phyloP scores from a whole-genome alignment of 129 eudicot species.

The Artemisia tridentata region DNA sequence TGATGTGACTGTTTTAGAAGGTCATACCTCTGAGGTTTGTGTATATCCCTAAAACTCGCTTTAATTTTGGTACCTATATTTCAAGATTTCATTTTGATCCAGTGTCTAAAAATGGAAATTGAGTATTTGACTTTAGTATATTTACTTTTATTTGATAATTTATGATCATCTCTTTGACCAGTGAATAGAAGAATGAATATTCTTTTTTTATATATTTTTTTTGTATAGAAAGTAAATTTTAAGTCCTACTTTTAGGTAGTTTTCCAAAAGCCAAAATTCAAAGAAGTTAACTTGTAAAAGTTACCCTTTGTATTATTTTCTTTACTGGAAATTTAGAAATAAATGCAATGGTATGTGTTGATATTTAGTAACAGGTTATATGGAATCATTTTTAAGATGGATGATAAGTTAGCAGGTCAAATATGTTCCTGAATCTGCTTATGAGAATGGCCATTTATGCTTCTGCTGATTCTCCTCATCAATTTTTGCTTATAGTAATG shows the following conservation, averaged over 20 bases:
- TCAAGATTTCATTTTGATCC: slow-evolving; percentile 9
- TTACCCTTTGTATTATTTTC: slow-evolving; percentile 8
- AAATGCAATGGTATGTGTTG: neutral
- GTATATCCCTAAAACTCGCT: slow-evolving; percentile 12
- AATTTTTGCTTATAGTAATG: neutral
- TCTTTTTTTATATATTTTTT: neutral
- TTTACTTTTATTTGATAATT: neutral
- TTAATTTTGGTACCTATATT: neutral
- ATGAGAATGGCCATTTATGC: too few species aligned
- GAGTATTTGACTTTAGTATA: neutral
- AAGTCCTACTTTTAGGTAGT: neutral
- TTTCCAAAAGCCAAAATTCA: neutral
- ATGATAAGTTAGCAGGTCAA: too few species aligned
- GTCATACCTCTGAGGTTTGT: slow-evolving; percentile 87
- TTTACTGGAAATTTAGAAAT: neutral
- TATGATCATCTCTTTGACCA: neutral
- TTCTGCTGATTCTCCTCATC: neutral
- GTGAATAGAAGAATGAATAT: neutral
- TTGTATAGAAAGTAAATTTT: neutral
- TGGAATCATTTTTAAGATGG: too few species aligned
- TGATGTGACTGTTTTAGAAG: slow-evolving; percentile 77
- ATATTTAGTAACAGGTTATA: neutral
- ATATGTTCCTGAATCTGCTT: too few species aligned
- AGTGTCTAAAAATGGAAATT: neutral
- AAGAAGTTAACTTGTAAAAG: slow-evolving; percentile 1